These are phyloP conservation scores for Fusarium succisae DNA, from an alignment of 2,329 filamentous ascomycete genomes.

Conservation along the genomic window DNA sequence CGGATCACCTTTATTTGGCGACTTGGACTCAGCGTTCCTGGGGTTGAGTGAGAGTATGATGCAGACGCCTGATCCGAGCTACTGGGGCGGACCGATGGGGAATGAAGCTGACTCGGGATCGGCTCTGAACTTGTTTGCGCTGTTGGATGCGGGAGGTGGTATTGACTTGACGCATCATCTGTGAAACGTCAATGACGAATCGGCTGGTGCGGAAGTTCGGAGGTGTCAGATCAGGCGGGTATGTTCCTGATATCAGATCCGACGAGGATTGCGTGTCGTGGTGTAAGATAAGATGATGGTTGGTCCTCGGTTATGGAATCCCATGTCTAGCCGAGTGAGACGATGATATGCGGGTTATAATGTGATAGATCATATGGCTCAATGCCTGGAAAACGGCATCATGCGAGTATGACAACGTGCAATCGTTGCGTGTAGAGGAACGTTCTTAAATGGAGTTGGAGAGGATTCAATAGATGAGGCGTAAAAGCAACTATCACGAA, in stretches of 20 bases:
- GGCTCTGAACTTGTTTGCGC: constrained; percentile 60
- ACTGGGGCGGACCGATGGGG: constrained; percentile 51
- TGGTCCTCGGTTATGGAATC: neutral
- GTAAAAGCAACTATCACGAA: neutral
- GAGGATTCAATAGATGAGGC: neutral
- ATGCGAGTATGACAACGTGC: neutral
- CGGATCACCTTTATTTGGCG: constrained; percentile 47
- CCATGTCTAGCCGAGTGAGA: constrained; percentile 15
- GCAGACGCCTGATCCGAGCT: constrained; percentile 53
- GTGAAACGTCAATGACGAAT: constrained; percentile 16
- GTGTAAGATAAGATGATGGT: neutral
- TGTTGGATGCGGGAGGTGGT: constrained; percentile 61
- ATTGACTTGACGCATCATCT: constrained; percentile 60
- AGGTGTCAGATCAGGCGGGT: neutral
- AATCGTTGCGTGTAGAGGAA: neutral
- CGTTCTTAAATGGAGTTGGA: neutral
- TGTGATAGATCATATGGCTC: neutral
- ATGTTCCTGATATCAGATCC: neutral
- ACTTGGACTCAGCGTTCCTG: constrained; percentile 52
- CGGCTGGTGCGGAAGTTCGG: constrained; percentile 15
- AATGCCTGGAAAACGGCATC: neutral
- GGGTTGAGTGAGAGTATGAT: constrained; percentile 51
- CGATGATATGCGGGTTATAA: neutral
- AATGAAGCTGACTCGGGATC: constrained; percentile 55
- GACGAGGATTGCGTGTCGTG: neutral